Conservation (phyloP, 208 protist species). For the Porcisia hertigi region DNA sequence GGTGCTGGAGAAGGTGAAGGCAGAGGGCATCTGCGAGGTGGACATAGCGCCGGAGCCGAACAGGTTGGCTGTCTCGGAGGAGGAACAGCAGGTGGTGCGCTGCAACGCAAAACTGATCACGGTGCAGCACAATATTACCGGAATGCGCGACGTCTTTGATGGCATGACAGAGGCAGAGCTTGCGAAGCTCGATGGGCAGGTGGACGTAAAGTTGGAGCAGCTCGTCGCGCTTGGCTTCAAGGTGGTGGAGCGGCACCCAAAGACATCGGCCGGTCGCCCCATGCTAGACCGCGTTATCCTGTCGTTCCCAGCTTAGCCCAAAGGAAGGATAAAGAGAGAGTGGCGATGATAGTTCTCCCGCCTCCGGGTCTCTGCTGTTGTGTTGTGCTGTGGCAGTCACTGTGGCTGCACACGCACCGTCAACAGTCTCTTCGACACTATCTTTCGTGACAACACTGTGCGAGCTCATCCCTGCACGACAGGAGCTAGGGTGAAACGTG, state of each 20-base stretch:
- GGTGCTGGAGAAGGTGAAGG: conserved; percentile 61
- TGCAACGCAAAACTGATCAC: conserved; percentile 87
- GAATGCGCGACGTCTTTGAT: conserved; percentile 45
- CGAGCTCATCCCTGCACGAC: no score
- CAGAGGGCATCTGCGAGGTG: conserved; percentile 59
- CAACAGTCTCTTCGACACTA: background rate
- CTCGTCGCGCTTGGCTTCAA: conserved; percentile 64
- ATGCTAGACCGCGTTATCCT: conserved; percentile 87
- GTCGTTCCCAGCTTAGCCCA: conserved; percentile 38
- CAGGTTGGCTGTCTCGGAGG: conserved; percentile 47
- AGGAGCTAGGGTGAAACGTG: no score
- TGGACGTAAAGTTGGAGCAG: conserved; percentile 50
- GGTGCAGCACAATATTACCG: conserved; percentile 50
- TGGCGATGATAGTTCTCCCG: background rate
- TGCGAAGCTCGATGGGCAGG: conserved; percentile 34
- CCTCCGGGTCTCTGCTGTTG: background rate
- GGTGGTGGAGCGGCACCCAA: conserved; percentile 57
- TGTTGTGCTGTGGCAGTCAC: background rate
- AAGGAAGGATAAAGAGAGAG: background rate
- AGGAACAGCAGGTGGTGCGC: conserved; percentile 58
- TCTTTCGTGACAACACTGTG: background rate
- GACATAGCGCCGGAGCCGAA: conserved; percentile 53
- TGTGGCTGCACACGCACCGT: background rate
- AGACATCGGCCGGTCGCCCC: conserved; percentile 72
- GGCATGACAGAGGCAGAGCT: conserved; percentile 43